phyloP scores from a whole-genome alignment of 2,329 filamentous ascomycete genomes.

The Cryphonectria japonica region DNA sequence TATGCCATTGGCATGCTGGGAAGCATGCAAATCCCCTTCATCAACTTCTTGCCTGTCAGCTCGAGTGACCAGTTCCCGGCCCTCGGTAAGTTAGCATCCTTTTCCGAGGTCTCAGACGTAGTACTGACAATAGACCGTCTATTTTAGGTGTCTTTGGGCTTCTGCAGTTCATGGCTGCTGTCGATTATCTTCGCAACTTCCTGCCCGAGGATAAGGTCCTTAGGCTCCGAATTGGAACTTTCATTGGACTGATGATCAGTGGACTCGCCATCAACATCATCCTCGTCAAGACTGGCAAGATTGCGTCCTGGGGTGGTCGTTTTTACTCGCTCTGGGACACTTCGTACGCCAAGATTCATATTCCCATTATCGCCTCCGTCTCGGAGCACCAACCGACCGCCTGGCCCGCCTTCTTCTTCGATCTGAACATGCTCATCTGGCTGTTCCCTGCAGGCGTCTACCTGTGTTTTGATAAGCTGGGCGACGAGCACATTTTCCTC shows the following conservation, averaged over 20 bases:
- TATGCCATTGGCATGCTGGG: slow-evolving; percentile 94
- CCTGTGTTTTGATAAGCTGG: slow-evolving; percentile 92
- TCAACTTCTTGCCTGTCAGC: slow-evolving; percentile 93
- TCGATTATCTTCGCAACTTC: slow-evolving; percentile 86
- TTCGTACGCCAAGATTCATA: slow-evolving; percentile 97
- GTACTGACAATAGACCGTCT: slow-evolving; percentile 25
- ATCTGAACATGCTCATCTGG: slow-evolving; percentile 98
- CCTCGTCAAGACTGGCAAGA: slow-evolving; percentile 84
- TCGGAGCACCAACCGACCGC: slow-evolving; percentile 99
- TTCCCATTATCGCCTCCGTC: slow-evolving; percentile 99
- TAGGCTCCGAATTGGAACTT: slow-evolving; percentile 77
- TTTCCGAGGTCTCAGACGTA: slow-evolving; percentile 12
- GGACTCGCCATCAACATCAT: slow-evolving; percentile 79
- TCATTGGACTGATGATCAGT: slow-evolving; percentile 74
- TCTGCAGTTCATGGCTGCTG: slow-evolving; percentile 88
- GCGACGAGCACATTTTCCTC: slow-evolving; percentile 96
- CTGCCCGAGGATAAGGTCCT: slow-evolving; percentile 93
- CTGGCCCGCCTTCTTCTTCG: slow-evolving; percentile 99
- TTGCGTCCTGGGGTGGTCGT: slow-evolving; percentile 96
- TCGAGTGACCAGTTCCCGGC: slow-evolving; percentile 99
- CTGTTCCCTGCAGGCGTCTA: slow-evolving; percentile 98
- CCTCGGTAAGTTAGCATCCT: slow-evolving; percentile 64
- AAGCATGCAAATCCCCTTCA: slow-evolving; percentile 99
- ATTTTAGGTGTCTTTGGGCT: slow-evolving; percentile 85
- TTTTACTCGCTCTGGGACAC: slow-evolving; percentile 99